Percentiles rank a stretch among this genome's conserved stretches.
These are phyloP conservation scores for Xylaria multiplex DNA, from an alignment of 2,329 filamentous ascomycete genomes.

Conservation along the genomic window DNA sequence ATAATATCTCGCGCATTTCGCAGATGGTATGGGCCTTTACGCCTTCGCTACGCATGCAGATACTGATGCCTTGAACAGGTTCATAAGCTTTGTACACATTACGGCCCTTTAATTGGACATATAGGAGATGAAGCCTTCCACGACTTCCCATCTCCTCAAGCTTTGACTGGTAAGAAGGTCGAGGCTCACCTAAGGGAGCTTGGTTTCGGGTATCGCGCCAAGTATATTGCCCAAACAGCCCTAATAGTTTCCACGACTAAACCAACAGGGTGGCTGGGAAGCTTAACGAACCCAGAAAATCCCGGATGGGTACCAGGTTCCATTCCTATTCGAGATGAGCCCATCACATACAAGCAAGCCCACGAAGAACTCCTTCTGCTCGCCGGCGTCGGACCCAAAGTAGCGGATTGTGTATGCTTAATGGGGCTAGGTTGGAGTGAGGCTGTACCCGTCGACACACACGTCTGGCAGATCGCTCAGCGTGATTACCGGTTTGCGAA, in stretches of 20 bases:
- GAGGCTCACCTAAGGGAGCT: constrained; percentile 82
- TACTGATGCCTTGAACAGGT: constrained; percentile 58
- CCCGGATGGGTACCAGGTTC: constrained; percentile 65
- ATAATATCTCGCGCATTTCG: constrained; percentile 94
- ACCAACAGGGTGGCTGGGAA: constrained; percentile 78
- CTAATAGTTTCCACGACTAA: constrained; percentile 74
- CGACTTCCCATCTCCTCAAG: constrained; percentile 83
- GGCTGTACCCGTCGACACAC: constrained; percentile 94
- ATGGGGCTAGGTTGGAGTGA: constrained; percentile 98
- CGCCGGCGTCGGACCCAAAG: constrained; percentile 93
- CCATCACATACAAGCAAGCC: constrained; percentile 77
- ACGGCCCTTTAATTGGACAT: constrained; percentile 79
- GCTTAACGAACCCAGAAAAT: constrained; percentile 79
- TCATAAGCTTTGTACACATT: constrained; percentile 87
- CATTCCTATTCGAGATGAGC: constrained; percentile 58
- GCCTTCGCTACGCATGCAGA: not conserved
- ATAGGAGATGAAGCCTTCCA: constrained; percentile 79
- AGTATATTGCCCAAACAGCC: constrained; percentile 90
- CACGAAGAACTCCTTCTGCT: constrained; percentile 82
- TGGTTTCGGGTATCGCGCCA: constrained; percentile 94
- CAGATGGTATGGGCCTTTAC: constrained; percentile 75
- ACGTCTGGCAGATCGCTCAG: constrained; percentile 98
- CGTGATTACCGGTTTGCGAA: constrained; percentile 93
- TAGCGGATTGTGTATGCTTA: constrained; percentile 94
- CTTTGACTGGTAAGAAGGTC: constrained; percentile 77